Evolutionary conservation across 2,329 filamentous ascomycete genomes (phyloP).

Genomic region (Tolypocladium endophyticum): DNA sequence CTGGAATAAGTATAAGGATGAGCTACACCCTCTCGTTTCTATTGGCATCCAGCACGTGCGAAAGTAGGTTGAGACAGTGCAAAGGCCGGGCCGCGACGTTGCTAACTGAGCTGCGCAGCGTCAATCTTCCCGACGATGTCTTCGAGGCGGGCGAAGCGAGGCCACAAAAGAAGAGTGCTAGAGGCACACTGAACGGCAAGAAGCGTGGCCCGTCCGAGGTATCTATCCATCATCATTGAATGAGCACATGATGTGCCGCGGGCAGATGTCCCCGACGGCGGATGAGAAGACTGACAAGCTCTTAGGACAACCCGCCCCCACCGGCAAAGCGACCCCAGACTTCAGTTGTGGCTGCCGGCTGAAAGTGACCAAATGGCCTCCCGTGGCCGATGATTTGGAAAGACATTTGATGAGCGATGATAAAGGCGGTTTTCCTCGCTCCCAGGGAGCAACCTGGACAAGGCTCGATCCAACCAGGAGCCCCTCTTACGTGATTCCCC

Average conservation of each 20-base stretch:
- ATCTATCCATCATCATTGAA: slow-evolving; percentile 13
- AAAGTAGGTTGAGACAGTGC: slow-evolving; percentile 48
- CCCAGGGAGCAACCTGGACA: slow-evolving; percentile 6
- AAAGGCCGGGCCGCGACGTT: neutral
- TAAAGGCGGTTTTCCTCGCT: slow-evolving; percentile 3
- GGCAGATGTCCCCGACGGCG: neutral
- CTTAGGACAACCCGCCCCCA: slow-evolving; percentile 23
- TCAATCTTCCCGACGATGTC: slow-evolving; percentile 80
- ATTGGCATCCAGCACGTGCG: slow-evolving; percentile 75
- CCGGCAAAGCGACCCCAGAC: slow-evolving; percentile 31
- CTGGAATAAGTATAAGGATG: slow-evolving; percentile 64
- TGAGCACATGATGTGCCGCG: slow-evolving; percentile 3
- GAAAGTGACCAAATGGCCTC: neutral
- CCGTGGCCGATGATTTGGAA: slow-evolving; percentile 2
- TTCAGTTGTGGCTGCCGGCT: slow-evolving; percentile 29
- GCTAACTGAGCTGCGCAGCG: slow-evolving; percentile 40
- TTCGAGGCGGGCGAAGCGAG: slow-evolving; percentile 72
- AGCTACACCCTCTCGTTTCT: slow-evolving; percentile 51
- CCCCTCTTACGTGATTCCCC: slow-evolving; percentile 4
- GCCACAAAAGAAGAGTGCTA: slow-evolving; percentile 47
- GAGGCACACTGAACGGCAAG: slow-evolving; percentile 28
- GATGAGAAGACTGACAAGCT: slow-evolving; percentile 14
- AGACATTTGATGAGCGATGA: slow-evolving; percentile 4
- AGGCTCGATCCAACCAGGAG: slow-evolving; percentile 6
- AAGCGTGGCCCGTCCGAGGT: slow-evolving; percentile 40